phyloP scores from a whole-genome alignment of 2,329 filamentous ascomycete species.

The Colletotrichum sp. region DNA sequence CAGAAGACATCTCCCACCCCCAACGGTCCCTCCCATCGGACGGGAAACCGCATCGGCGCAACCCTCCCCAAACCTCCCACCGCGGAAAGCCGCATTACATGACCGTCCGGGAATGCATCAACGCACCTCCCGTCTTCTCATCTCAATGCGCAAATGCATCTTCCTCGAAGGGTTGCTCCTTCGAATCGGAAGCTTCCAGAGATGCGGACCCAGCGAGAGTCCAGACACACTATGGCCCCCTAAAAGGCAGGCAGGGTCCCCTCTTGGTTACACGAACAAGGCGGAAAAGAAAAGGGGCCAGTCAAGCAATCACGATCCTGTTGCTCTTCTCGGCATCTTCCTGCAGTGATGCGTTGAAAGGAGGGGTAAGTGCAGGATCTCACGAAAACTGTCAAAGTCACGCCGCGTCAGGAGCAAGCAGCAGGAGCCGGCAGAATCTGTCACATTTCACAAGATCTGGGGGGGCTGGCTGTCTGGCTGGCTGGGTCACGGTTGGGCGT shows the following conservation, averaged over 20 bases:
- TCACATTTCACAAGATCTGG: constrained; percentile 10
- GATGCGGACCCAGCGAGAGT: not conserved
- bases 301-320: not conserved
- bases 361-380: constrained; percentile 16
- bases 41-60: not conserved
- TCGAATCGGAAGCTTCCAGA: not conserved
- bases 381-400: constrained; percentile 1
- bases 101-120: not conserved
- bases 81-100: not conserved
- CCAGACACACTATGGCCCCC: not conserved
- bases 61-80: not conserved
- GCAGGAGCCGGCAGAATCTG: not conserved
- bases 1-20: not conserved
- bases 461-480: not conserved
- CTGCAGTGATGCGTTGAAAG: not conserved
- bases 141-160: not conserved
- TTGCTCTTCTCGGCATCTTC: not conserved
- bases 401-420: not conserved
- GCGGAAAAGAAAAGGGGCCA: not conserved
- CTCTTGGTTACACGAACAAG: not conserved
- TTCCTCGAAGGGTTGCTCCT: not conserved
- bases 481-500: not conserved
- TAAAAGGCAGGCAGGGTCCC: not conserved
- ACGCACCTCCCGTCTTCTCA: not conserved
- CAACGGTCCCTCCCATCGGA: not conserved